Conservation (phyloP, 768 basidiomycete species). For the Trametes cinnabarina region DNA sequence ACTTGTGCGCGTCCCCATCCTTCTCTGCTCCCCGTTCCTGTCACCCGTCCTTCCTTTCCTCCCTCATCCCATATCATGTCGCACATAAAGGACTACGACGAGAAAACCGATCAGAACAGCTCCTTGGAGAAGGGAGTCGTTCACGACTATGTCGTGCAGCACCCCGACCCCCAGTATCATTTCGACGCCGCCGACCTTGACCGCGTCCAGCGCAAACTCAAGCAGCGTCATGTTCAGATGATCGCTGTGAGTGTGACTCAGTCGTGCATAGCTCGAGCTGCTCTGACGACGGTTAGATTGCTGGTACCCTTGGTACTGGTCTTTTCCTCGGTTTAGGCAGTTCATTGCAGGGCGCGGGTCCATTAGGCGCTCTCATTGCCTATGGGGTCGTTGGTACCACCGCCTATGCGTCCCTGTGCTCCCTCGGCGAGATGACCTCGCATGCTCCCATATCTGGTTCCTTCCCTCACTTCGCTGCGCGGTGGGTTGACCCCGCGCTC, state of each 20-base stretch:
- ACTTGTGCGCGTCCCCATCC: neutral
- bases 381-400: conserved; percentile 64
- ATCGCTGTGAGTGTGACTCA: conserved; percentile 51
- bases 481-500: conserved; percentile 38
- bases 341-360: conserved; percentile 59
- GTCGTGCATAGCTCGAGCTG: neutral
- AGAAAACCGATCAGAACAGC: conserved; percentile 21
- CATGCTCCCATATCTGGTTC: conserved; percentile 77
- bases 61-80: conserved; percentile 1
- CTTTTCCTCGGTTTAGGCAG: conserved; percentile 70
- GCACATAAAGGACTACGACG: conserved; percentile 20
- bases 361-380: conserved; percentile 63
- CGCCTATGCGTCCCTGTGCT: conserved; percentile 65
- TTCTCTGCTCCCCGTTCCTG: neutral
- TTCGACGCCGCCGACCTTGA: conserved; percentile 67
- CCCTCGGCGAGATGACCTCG: conserved; percentile 78
- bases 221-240: conserved; percentile 83
- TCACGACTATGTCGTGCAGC: conserved; percentile 24
- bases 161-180: conserved; percentile 32
- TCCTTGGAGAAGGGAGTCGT: conserved; percentile 29
- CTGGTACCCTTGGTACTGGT: conserved; percentile 74
- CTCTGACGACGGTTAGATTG: conserved; percentile 44
- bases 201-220: conserved; percentile 66
- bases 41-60: neutral
- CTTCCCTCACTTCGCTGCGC: conserved; percentile 63